Evolutionary conservation across 257 asterid species (phyloP), one percentile per base, ranked within the genome.

Genomic region (Jacaranda copaia): DNA sequence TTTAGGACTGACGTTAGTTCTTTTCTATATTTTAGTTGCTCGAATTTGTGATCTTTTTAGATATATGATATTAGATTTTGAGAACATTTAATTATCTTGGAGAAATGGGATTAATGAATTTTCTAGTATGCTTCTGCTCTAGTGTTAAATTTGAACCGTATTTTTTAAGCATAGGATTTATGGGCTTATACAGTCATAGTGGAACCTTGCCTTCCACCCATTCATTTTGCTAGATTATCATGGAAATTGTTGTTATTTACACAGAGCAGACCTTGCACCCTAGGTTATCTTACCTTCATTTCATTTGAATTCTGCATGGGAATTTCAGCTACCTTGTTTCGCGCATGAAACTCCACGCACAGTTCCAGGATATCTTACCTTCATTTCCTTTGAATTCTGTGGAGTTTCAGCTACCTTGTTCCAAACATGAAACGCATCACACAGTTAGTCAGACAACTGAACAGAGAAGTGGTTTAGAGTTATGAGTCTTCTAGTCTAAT

Each of bases 31-130:
- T n/a, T 61, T 36, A 9, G 10, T 66, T 72, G 63, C 45, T 4
- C 9, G 38, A 56, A 72, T 53, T 42, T 35, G 12, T 12, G 5
- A 40, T 7, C 5, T 40, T 40, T 40, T 40, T 40, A 7, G 42
- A 25, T 5, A 25, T 32, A 18, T 51, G 70, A 70, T 77, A 51
- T 62, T 74, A 15, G 14, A 25, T 73, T 4, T 70, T 70, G 38
- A 12, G 5, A 61, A 19, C 19, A 42, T 5, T 56, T 62, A 25
- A 55, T 51, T 51, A 65, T 56, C n/a, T 19, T 36, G 70, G 71
- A 43, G 39, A 68, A 78, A 5, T 42, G 32, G 32, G 2, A 25
- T 25, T 25, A 48, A 46, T 56, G n/a, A 58, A 65, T 19, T 15
- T 20, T 18, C 14, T 56, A 48, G 10, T 16, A 20, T 25, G 32